Evolutionary conservation across 1,139 yeast genomes (phyloP), one percentile per base, ranked within the genome.

Genomic region (Kodamaea arcana): DNA sequence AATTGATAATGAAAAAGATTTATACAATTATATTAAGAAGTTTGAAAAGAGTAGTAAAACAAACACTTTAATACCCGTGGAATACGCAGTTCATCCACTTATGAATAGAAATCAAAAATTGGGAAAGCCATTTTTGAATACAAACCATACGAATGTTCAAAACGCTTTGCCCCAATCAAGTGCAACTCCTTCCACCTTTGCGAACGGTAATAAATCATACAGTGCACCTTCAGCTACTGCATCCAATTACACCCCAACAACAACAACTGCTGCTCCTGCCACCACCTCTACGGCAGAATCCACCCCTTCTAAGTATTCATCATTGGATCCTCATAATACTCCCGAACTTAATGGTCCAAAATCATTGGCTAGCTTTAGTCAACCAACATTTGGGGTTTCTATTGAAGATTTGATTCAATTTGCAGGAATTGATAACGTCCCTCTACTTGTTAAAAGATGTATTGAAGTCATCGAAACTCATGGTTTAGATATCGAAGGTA

Each of bases 381-480:
- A 78, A 43, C 80, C 80, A 12, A 82, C 90, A 0, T 90, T 84
- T 62, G 97, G 96, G 0, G 78, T 80, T 0, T 80, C 94, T 0
- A 69, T 92, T 15, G 94, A 84, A 44, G 78, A 75, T 8, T 63
- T 86, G 32, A 78, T 88, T 17, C 83, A 81, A 42, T 79, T 74
- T 48, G 96, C 94, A 41, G 95, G 75, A 3, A 62, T 87, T 35
- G 94, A 86, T 46, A 82, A 86, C 57, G 96, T 90, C 3, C 97
- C 98, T 1, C 72, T 85, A n/a, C 75, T 90, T 32, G 97, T 90
- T 8, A 81, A 83, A 46, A 86, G 83, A 52, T 90, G 97, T 65
- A 83, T 90, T 35, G 83, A 83, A 44, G 83, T 90, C 7, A 78
- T 92, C 30, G 97, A 92, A 55, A 71, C 72, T 26, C 80, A 83